Percentiles rank a stretch among this genome's conserved stretches.
phyloP scores from a whole-genome alignment of 139 green algal species.

The Spirogloea muscicola region DNA sequence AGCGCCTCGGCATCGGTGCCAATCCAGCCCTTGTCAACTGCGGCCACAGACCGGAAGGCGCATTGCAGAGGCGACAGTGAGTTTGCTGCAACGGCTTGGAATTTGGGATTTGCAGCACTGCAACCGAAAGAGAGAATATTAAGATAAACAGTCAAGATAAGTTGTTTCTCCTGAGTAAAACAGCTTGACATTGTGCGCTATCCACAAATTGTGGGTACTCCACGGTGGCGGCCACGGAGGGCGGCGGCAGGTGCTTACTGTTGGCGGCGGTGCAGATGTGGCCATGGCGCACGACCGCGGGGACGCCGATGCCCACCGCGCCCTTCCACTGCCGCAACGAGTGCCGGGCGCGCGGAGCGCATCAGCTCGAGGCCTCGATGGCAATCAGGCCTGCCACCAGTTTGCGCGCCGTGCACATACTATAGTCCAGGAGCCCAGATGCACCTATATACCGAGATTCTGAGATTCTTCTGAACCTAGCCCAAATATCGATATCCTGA shows the following conservation, averaged over 20 bases:
- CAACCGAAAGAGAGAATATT: neutral
- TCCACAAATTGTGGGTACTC: neutral
- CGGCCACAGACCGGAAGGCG: neutral
- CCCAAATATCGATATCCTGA: neutral
- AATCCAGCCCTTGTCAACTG: conserved; percentile 44
- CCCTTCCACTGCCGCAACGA: conserved; percentile 14
- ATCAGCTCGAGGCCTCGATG: neutral
- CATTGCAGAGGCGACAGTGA: neutral
- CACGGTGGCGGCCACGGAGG: neutral
- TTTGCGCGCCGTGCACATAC: neutral
- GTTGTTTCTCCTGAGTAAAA: too few relatives aligned
- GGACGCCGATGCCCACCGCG: conserved; percentile 24
- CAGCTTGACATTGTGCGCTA: neutral
- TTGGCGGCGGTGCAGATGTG: conserved; percentile 28
- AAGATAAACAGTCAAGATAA: neutral
- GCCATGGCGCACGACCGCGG: conserved; percentile 27
- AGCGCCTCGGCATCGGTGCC: conserved; percentile 11
- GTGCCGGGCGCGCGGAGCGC: neutral
- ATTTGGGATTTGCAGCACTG: neutral
- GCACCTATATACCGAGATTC: neutral
- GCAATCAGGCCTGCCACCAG: neutral
- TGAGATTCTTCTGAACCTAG: conserved; percentile 1
- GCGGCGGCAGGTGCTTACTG: conserved; percentile 7
- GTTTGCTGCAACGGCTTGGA: neutral
- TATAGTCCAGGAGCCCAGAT: neutral